Percentiles rank a stretch among this genome's conserved stretches.
phyloP scores from a whole-genome alignment of 179 eudicot genomes.

The Spinacia oleracea region DNA sequence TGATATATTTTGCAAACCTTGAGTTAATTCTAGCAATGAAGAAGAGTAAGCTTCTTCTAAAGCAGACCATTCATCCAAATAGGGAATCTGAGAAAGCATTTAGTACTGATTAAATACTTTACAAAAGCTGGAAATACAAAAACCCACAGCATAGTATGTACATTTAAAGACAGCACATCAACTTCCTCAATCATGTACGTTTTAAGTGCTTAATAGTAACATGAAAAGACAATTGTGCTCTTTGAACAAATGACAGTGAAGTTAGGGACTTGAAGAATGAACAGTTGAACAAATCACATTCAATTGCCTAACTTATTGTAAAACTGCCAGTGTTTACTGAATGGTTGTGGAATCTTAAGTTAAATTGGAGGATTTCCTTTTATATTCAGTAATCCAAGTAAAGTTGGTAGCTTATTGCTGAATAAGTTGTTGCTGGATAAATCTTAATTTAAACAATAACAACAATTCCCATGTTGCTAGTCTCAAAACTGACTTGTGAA shows the following conservation, averaged over 20 bases:
- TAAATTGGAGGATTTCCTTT: neutral
- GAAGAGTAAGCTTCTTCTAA: conserved; percentile 58
- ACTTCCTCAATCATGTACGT: neutral
- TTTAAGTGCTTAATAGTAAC: neutral
- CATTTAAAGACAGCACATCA: neutral
- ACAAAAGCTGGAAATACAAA: neutral
- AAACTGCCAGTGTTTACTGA: neutral
- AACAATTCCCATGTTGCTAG: neutral
- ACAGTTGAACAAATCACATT: neutral
- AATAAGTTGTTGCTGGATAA: neutral
- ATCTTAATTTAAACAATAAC: neutral
- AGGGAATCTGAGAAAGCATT: conserved; percentile 48
- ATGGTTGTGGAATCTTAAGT: no score
- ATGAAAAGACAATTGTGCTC: neutral
- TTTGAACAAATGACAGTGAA: neutral
- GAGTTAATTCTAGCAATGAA: conserved; percentile 50
- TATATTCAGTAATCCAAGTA: neutral
- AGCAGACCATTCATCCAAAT: conserved; percentile 67
- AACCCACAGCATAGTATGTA: neutral
- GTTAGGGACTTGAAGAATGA: neutral
- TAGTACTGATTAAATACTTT: neutral
- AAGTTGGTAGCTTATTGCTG: neutral
- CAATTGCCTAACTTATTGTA: neutral
- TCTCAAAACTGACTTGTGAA: neutral
- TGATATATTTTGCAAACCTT: conserved; percentile 55